Percentiles rank a stretch among this genome's conserved stretches.
phyloP scores from a whole-genome alignment of 345 rosid species.

The Rhizophora mangle region DNA sequence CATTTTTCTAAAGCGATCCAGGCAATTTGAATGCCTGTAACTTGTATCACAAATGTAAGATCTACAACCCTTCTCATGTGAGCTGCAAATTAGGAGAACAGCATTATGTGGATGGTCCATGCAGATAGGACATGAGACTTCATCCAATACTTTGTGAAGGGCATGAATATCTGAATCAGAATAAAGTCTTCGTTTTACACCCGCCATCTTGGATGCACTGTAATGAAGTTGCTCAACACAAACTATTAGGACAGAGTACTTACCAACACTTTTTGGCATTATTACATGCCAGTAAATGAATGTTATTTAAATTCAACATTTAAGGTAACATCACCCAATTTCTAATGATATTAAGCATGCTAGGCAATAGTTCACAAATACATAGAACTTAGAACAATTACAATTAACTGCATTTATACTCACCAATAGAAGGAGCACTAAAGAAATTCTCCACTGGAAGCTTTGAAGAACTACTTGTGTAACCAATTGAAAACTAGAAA shows the following conservation, averaged over 20 bases:
- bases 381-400: not conserved
- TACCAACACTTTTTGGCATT: slow-evolving; percentile 9
- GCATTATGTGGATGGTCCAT: slow-evolving; percentile 99
- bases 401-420: slow-evolving; percentile 35
- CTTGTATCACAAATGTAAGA: slow-evolving; percentile 91
- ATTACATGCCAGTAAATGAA: slow-evolving; percentile 6
- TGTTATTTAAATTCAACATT: not conserved
- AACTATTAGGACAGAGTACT: slow-evolving; percentile 43
- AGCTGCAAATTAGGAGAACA: slow-evolving; percentile 84
- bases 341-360: not conserved
- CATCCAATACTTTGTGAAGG: slow-evolving; percentile 81
- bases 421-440: slow-evolving; percentile 41
- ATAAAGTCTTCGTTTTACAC: slow-evolving; percentile 75
- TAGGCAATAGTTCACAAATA: not conserved
- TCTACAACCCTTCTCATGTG: slow-evolving; percentile 88
- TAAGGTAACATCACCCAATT: not conserved
- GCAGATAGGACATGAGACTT: slow-evolving; percentile 90
- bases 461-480: slow-evolving; percentile 45
- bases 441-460: slow-evolving; percentile 36
- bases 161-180: slow-evolving; percentile 65
- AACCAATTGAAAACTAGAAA: slow-evolving; percentile 42
- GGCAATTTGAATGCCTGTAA: slow-evolving; percentile 88
- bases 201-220: slow-evolving; percentile 93
- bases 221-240: slow-evolving; percentile 63
- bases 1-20: slow-evolving; percentile 75